Conservation (phyloP, 2,329 filamentous ascomycete genomes). For the Elsinoe arachidis region DNA sequence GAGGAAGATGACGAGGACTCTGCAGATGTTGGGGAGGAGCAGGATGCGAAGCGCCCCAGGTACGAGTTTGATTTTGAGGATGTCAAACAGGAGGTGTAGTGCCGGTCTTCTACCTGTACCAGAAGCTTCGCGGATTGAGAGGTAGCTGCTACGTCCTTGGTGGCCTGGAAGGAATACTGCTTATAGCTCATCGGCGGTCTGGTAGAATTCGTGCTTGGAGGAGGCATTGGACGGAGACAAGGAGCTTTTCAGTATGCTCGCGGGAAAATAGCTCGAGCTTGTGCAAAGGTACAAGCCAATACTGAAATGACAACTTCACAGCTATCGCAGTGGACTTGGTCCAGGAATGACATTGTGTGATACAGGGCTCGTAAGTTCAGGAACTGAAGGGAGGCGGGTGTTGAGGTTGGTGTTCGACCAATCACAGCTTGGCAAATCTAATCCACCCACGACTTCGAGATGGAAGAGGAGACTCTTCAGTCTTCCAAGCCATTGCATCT, state of each 20-base stretch:
- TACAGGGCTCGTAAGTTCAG: too few species aligned
- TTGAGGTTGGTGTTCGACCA: background rate
- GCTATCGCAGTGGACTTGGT: too few species aligned
- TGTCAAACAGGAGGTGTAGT: background rate
- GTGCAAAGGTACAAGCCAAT: too few species aligned
- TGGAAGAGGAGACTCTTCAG: background rate
- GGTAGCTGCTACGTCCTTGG: too few species aligned
- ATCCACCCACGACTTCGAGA: background rate
- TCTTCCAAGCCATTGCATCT: background rate
- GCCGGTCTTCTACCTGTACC: too few species aligned
- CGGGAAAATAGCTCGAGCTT: too few species aligned
- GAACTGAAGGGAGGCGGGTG: background rate
- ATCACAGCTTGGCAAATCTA: background rate
- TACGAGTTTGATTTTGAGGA: background rate
- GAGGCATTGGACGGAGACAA: too few species aligned
- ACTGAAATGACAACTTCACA: too few species aligned
- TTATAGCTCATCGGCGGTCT: background rate
- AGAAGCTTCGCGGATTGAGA: too few species aligned
- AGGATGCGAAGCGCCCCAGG: background rate
- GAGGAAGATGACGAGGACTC: background rate
- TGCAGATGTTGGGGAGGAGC: background rate
- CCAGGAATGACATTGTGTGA: too few species aligned
- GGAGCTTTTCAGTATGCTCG: too few species aligned
- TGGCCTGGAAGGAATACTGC: background rate
- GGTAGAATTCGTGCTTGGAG: too few species aligned